Percentiles rank a stretch among this genome's conserved stretches.
Evolutionary conservation across 2,329 filamentous ascomycete genomes (phyloP).

Genomic region (Alternaria panax): DNA sequence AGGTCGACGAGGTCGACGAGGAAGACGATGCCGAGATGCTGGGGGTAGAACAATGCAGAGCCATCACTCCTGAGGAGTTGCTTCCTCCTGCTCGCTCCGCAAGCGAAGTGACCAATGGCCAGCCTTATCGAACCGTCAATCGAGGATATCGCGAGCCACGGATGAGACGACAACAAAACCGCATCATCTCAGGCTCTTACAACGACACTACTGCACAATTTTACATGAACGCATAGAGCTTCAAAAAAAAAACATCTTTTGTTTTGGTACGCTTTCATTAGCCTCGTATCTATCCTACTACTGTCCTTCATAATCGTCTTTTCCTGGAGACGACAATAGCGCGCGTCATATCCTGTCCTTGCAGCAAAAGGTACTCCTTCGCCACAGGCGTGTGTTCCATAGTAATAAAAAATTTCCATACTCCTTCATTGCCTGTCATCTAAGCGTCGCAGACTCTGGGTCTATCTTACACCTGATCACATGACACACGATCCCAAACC

Average conservation of each 20-base stretch:
- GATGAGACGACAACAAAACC: too few relatives aligned
- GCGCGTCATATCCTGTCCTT: background rate
- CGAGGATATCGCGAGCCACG: too few relatives aligned
- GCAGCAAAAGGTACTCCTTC: background rate
- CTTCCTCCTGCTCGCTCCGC: too few relatives aligned
- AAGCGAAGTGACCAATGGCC: too few relatives aligned
- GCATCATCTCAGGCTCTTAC: too few relatives aligned
- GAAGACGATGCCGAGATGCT: too few relatives aligned
- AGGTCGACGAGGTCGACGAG: too few relatives aligned
- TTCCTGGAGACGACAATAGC: background rate
- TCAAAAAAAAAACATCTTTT: background rate
- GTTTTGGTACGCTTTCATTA: background rate
- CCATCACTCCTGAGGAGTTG: too few relatives aligned
- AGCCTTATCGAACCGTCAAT: too few relatives aligned
- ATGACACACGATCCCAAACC: background rate
- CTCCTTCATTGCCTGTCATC: background rate
- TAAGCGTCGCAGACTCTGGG: background rate
- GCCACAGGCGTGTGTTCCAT: background rate
- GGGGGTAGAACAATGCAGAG: too few relatives aligned
- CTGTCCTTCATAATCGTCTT: background rate
- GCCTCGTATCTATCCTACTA: background rate
- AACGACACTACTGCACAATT: too few relatives aligned
- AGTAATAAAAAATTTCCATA: background rate
- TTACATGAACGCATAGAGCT: background rate
- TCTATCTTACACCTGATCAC: background rate